These are phyloP conservation scores for Boletus vinaceobasis DNA, from an alignment of 768 basidiomycete genomes.

Conservation along the genomic window DNA sequence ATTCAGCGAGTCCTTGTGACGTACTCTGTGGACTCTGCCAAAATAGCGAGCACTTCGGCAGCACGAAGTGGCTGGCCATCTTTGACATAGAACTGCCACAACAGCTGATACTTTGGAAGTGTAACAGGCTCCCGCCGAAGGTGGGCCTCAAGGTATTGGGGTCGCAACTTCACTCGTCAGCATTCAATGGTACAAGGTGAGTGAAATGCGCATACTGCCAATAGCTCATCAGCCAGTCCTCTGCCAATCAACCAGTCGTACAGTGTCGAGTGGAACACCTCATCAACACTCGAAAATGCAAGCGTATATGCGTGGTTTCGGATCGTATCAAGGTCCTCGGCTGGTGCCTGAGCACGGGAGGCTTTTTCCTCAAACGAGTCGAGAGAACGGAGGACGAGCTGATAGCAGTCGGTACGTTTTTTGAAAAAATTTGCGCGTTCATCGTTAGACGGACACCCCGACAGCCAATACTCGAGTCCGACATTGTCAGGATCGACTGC, in stretches of 20 bases:
- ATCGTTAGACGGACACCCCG: slow-evolving; percentile 58
- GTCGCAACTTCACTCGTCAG: slow-evolving; percentile 60
- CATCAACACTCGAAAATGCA: slow-evolving; percentile 80
- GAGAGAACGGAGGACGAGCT: slow-evolving; percentile 78
- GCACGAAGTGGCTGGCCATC: slow-evolving; percentile 84
- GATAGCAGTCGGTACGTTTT: slow-evolving; percentile 71
- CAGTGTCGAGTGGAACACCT: slow-evolving; percentile 89
- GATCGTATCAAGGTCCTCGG: slow-evolving; percentile 65
- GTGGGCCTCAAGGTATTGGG: slow-evolving; percentile 85
- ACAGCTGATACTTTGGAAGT: slow-evolving; percentile 78
- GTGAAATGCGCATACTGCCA: slow-evolving; percentile 62
- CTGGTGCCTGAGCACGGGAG: slow-evolving; percentile 29
- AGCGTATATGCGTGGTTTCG: slow-evolving; percentile 82
- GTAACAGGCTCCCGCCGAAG: slow-evolving; percentile 77
- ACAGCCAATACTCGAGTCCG: slow-evolving; percentile 74
- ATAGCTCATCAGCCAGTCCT: slow-evolving; percentile 79
- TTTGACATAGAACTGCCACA: slow-evolving; percentile 98
- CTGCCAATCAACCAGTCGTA: slow-evolving; percentile 92
- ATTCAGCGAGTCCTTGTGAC: slow-evolving; percentile 22
- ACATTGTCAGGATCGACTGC: slow-evolving; percentile 72
- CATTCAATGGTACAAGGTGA: slow-evolving; percentile 1
- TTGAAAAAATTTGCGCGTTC: slow-evolving; percentile 56
- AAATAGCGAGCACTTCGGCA: slow-evolving; percentile 74
- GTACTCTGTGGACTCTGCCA: slow-evolving; percentile 85
- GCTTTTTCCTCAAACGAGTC: slow-evolving; percentile 72